Conservation (phyloP, 345 rosid species). For the Boechera retrofracta region DNA sequence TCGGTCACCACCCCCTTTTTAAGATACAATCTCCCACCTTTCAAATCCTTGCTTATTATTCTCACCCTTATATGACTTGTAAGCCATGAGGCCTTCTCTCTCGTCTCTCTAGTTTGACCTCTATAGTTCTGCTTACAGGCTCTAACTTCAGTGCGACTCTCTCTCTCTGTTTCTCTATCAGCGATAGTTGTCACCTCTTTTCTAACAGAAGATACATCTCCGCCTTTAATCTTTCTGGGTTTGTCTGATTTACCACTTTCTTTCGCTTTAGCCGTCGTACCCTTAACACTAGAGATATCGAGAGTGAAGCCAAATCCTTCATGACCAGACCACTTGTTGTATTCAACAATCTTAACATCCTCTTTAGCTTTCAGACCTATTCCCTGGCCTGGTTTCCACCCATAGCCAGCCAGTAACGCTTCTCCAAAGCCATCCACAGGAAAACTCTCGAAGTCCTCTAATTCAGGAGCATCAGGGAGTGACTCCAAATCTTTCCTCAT, state of each 20-base stretch:
- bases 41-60: conserved; percentile 68
- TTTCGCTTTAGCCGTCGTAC: background rate
- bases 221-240: too few species aligned
- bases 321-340: conserved; percentile 48
- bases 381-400: conserved; percentile 82
- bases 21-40: conserved; percentile 73
- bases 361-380: conserved; percentile 69
- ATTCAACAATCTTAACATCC: conserved; percentile 59
- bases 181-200: too few species aligned
- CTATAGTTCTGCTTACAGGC: conserved; percentile 16
- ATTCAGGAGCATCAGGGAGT: conserved; percentile 65
- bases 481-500: conserved; percentile 56
- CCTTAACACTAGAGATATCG: background rate
- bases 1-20: conserved; percentile 80
- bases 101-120: conserved; percentile 10
- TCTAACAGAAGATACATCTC: too few species aligned
- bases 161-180: conserved; percentile 25
- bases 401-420: conserved; percentile 77
- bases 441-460: conserved; percentile 63
- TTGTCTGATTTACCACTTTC: background rate
- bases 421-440: conserved; percentile 80
- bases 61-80: conserved; percentile 77
- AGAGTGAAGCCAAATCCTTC: conserved; percentile 59
- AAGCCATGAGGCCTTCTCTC: conserved; percentile 58
- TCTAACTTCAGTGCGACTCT: conserved; percentile 14